Evolutionary conservation across 495 filamentous ascomycete species (phyloP).

Genomic region (Penicillium canariense): DNA sequence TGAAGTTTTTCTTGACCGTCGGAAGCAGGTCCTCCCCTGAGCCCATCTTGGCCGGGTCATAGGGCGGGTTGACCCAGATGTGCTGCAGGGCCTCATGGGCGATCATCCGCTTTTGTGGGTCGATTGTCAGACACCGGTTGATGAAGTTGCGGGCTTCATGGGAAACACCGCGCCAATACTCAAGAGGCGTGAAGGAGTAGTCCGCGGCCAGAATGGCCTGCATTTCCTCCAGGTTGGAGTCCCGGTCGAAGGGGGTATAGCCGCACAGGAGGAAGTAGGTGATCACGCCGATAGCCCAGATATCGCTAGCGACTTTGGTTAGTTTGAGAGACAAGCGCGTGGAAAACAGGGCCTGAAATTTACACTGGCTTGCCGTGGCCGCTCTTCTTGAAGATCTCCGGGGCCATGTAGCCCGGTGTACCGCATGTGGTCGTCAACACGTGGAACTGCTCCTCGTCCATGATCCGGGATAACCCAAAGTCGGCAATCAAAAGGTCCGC

Average conservation of each 20-base stretch:
- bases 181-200: conserved; percentile 91
- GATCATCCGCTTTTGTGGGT: conserved; percentile 84
- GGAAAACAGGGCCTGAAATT: conserved; percentile 19
- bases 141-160: conserved; percentile 87
- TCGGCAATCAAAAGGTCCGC: conserved; percentile 87
- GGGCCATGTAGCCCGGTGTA: conserved; percentile 95
- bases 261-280: conserved; percentile 97
- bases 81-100: conserved; percentile 90
- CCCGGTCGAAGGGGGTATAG: conserved; percentile 97
- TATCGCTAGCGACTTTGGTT: conserved; percentile 48
- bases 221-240: conserved; percentile 98
- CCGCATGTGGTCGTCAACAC: conserved; percentile 97
- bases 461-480: conserved; percentile 90
- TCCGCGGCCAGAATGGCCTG: conserved; percentile 95
- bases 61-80: conserved; percentile 72
- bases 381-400: conserved; percentile 77
- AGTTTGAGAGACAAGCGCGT: background rate
- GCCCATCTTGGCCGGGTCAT: conserved; percentile 32
- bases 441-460: conserved; percentile 99
- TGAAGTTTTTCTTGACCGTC: conserved; percentile 98
- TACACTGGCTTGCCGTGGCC: conserved; percentile 80
- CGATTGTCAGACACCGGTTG: conserved; percentile 80
- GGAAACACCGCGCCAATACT: conserved; percentile 97
- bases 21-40: conserved; percentile 77
- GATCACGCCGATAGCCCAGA: conserved; percentile 81